Conservation (phyloP, 768 basidiomycete genomes). For the Saitozyma sp. region DNA sequence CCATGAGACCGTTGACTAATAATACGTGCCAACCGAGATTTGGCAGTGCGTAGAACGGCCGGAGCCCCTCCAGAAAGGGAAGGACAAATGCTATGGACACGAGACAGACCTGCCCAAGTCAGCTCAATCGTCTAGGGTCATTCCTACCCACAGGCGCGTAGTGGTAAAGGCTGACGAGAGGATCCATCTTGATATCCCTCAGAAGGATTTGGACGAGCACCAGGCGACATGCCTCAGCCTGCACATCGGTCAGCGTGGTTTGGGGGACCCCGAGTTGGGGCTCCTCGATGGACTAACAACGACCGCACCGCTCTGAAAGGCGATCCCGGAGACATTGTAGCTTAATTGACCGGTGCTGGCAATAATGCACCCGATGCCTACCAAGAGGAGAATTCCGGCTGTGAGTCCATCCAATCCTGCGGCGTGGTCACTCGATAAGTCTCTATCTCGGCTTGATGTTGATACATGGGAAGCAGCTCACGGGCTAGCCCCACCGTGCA, state of each 20-base stretch:
- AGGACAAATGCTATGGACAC: conserved; percentile 15
- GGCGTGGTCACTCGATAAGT: no score
- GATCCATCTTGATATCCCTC: conserved; percentile 17
- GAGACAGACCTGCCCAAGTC: conserved; percentile 19
- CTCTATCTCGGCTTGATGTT: not conserved
- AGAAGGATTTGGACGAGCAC: conserved; percentile 27
- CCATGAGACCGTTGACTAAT: conserved; percentile 17
- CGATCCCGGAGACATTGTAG: conserved; percentile 21
- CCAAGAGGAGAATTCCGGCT: conserved; percentile 14
- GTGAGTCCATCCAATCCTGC: conserved; percentile 18
- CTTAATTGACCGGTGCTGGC: conserved; percentile 15
- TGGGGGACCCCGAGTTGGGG: no score
- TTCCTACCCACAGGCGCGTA: conserved; percentile 24
- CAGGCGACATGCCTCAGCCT: conserved; percentile 27
- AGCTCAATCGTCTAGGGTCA: conserved; percentile 2
- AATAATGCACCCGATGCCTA: conserved; percentile 22
- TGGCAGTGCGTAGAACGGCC: conserved; percentile 18
- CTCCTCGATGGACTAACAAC: conserved; percentile 16
- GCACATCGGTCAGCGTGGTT: not conserved
- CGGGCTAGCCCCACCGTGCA: conserved; percentile 13
- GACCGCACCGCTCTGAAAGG: conserved; percentile 20
- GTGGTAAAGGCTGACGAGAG: conserved; percentile 19
- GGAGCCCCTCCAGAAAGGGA: conserved; percentile 26
- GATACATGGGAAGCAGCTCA: no score
- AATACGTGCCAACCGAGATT: conserved; percentile 20